Evolutionary conservation across 2,329 filamentous ascomycete genomes (phyloP).

Genomic region (Hypoxylon sp.): DNA sequence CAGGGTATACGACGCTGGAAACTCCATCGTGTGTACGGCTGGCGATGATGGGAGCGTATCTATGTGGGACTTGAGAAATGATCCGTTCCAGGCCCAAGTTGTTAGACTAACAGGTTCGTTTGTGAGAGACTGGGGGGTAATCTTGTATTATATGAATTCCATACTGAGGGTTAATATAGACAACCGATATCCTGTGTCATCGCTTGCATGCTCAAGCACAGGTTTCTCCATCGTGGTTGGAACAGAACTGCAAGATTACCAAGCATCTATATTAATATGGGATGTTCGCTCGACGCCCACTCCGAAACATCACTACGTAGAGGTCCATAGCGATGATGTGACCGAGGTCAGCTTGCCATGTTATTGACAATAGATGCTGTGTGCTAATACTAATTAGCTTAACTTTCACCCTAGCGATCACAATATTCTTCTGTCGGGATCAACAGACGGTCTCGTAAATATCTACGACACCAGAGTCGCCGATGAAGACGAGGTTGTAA

Average conservation of each 20-base stretch:
- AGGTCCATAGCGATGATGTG: conserved; percentile 78
- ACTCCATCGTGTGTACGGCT: conserved; percentile 74
- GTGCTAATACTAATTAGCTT: conserved; percentile 60
- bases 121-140: conserved; percentile 48
- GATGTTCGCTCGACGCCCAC: conserved; percentile 67
- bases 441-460: conserved; percentile 84
- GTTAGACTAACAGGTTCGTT: conserved; percentile 64
- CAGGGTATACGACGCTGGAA: conserved; percentile 66
- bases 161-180: conserved; percentile 55
- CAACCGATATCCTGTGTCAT: conserved; percentile 69
- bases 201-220: conserved; percentile 72
- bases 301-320: conserved; percentile 69
- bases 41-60: conserved; percentile 79
- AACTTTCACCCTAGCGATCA: conserved; percentile 73
- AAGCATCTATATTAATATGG: conserved; percentile 74
- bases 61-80: conserved; percentile 74
- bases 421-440: conserved; percentile 78
- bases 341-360: conserved; percentile 63
- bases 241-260: conserved; percentile 77
- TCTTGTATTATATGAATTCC: conserved; percentile 20
- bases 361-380: neutral
- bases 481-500: conserved; percentile 83
- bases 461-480: conserved; percentile 78
- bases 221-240: conserved; percentile 77
- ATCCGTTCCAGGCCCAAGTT: conserved; percentile 58